Evolutionary conservation across 768 basidiomycete genomes (phyloP), one percentile per base, ranked within the genome.

Genomic region (Lentinula sp.): DNA sequence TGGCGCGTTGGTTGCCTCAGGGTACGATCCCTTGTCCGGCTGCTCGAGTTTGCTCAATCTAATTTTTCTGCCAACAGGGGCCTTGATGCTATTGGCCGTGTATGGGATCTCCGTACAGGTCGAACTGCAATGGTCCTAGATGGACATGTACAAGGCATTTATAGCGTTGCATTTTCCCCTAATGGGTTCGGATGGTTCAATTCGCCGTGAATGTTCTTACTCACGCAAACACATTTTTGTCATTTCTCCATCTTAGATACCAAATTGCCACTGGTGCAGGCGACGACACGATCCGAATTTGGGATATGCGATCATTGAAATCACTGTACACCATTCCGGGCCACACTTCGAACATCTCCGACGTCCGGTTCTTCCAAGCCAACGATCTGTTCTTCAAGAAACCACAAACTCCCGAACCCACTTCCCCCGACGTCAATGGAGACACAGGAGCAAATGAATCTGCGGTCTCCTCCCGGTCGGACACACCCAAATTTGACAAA

Each of bases 61-160:
- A 20, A 48, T 48, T 48, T 23, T 48, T 57, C 23, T 13, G 15
- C 23, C 15, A 1, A n/a, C 65, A 98, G 95, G 36, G 97, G 97
- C 20, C 82, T 98, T 23, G 97, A 99, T 68, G 95, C 95, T 1
- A 94, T 98, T 67, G 97, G 94, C 0, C 87, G 97, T 36, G 90
- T 98, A 4, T 99, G 97, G 97, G 97, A 99, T 74, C 71, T 96
- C 18, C 85, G 97, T 51, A 95, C 95, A 13, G 97, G 97, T 6
- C 80, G 92, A 67, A 98, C 96, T 1, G 94, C 95, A 0, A 97
- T 98, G 95, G 94, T 98, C 3, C 84, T 99, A 39, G 96, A 98
- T 64, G 97, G 97, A 0, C 97, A 99, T 65, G 90, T 95, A 2
- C 88, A 96, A 73, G 88, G 92, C 63, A 94, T 99, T 64, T 89